Base-by-base conservation (phyloP, 202 grass and related monocot genomes). In the Schoenoplectus tabernaemontani region DNA sequence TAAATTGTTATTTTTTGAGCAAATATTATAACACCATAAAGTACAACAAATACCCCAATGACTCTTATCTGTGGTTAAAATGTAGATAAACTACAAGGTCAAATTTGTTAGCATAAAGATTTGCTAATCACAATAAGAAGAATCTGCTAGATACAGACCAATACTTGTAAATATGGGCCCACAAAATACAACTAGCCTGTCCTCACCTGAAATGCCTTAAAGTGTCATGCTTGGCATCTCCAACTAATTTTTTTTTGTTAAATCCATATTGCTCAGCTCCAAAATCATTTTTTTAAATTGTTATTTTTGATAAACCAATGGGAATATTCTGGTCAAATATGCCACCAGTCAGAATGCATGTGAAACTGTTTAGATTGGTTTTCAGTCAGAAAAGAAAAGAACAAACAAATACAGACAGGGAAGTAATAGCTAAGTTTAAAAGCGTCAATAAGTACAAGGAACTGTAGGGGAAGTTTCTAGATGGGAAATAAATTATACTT, bases 241-340 rank as follows among this genome's bases (percentile, higher is more conserved):
- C 28, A 28, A 28, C 15, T 28, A 28, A 28, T 1, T 28, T 28
- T 28, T 28, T 28, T 28, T 28, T 28, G 28, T 28, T 28, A 28
- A 28, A 28, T 28, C 28, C 28, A 28, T 28, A 28, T 28, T 53
- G 70, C 46, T 34, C 15, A 74, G 53, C 46, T 74, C 1, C 47
- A 76, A 37, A 19, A 36, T 56, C 6, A 19, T 54, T 74, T 17
- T 73, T 37, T 54, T 11, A 56, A 5, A 53, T 36, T 56, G 47
- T 10, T 37, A 53, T 7, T 76, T 36, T 57, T 76, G 13, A 79
- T 63, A 63, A 62, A 63, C 23, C 22, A 79, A 63, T 63, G 22
- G 7, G 10, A 62, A 79, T 79, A 79, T 79, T 37, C 54, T 19
- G 76, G 76, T 79, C 76, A 46, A 62, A 79, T 60, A 62, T 79